Conservation (phyloP, 805 yeast species). For the Kazachstania taianensis region DNA sequence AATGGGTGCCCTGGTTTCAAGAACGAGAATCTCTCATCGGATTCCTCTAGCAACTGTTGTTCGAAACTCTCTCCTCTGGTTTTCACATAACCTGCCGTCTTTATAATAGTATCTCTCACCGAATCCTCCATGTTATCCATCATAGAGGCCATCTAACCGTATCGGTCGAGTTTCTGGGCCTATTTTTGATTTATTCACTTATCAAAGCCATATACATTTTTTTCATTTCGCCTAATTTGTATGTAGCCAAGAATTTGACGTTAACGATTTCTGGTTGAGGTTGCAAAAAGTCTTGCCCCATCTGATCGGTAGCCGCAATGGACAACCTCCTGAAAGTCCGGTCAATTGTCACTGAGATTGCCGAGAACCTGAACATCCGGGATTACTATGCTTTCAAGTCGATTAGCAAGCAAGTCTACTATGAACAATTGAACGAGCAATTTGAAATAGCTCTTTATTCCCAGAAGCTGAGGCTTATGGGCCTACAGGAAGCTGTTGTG, state of each 20-base stretch:
- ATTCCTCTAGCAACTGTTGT: conserved; percentile 38
- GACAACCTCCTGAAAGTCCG: conserved; percentile 20
- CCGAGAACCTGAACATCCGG: conserved; percentile 13
- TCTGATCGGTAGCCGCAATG: too few species aligned
- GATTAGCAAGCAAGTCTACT: conserved; percentile 14
- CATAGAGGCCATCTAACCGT: background rate
- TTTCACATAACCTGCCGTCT: conserved; percentile 60
- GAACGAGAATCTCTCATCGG: conserved; percentile 52
- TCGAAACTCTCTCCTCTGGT: conserved; percentile 65
- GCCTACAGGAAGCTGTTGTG: conserved; percentile 6
- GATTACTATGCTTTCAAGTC: conserved; percentile 22
- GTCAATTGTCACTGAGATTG: conserved; percentile 17
- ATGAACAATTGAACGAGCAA: conserved; percentile 11
- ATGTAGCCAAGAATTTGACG: too few species aligned
- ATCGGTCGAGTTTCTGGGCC: too few species aligned
- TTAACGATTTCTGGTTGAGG: too few species aligned
- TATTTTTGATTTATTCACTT: too few species aligned
- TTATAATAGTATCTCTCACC: conserved; percentile 45
- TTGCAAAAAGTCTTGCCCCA: too few species aligned
- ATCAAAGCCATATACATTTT: too few species aligned
- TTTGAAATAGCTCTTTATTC: conserved; percentile 15
- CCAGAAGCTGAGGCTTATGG: conserved; percentile 15
- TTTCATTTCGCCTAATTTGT: too few species aligned
- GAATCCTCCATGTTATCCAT: conserved; percentile 29
- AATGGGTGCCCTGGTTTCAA: conserved; percentile 44